Conservation (phyloP, 352 stramenopile species). For the Paralagenidium karlingii region DNA sequence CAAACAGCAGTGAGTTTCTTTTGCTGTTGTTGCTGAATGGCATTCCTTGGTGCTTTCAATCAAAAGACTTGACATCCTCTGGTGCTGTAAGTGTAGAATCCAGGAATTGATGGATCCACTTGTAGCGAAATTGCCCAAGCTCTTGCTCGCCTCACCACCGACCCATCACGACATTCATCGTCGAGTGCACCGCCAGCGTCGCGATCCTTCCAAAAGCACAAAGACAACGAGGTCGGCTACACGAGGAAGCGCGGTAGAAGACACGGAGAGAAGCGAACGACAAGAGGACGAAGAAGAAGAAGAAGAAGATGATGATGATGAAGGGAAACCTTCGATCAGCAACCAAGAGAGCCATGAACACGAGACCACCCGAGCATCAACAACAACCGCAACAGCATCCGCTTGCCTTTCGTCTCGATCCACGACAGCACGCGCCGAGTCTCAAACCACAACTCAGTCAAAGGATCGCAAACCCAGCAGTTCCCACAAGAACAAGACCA, state of each 20-base stretch:
- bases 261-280: slow-evolving; percentile 1
- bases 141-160: slow-evolving; percentile 29
- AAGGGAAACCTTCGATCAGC: slow-evolving; percentile 10
- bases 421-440: too few species aligned
- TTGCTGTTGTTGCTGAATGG: background rate
- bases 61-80: background rate
- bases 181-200: slow-evolving; percentile 4
- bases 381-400: too few species aligned
- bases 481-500: slow-evolving; percentile 6
- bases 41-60: background rate
- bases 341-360: slow-evolving; percentile 32
- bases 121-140: slow-evolving; percentile 45
- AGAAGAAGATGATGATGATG: background rate
- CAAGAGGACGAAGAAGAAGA: slow-evolving; percentile 1
- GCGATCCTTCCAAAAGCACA: slow-evolving; percentile 1
- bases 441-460: background rate
- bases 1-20: slow-evolving; percentile 16
- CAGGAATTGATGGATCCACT: slow-evolving; percentile 70
- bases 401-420: too few species aligned
- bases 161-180: slow-evolving; percentile 5
- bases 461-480: slow-evolving; percentile 2
- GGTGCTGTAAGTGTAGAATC: slow-evolving; percentile 18
- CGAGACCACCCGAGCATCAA: too few species aligned
- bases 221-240: slow-evolving; percentile 3
- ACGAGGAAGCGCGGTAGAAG: background rate